Conservation (phyloP, 768 basidiomycete species). For the Lentinula raphanica region DNA sequence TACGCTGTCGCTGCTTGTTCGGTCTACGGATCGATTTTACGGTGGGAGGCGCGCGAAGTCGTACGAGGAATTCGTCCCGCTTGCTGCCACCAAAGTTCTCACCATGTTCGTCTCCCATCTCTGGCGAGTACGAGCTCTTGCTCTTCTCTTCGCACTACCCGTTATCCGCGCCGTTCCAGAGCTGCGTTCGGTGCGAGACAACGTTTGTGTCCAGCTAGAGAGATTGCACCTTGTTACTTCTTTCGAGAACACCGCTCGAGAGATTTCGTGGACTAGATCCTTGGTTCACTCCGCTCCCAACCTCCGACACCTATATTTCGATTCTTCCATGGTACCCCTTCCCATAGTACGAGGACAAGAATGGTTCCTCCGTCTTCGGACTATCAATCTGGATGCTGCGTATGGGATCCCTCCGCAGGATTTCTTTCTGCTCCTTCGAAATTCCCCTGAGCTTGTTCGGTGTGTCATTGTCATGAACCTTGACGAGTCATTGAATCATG, state of each 20-base stretch:
- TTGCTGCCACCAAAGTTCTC: neutral
- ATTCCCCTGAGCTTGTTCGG: neutral
- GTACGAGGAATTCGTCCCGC: neutral
- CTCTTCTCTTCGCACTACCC: neutral
- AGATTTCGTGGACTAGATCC: neutral
- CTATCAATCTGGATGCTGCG: neutral
- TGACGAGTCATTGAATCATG: neutral
- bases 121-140: neutral
- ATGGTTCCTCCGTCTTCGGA: neutral
- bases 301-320: neutral
- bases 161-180: neutral
- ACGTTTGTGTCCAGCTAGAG: neutral
- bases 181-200: neutral
- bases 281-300: neutral
- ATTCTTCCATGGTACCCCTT: neutral
- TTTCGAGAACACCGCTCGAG: neutral
- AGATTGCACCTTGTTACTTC: neutral
- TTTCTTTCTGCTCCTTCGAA: neutral
- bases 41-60: neutral
- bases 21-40: neutral
- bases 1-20: neutral
- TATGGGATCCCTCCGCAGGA: neutral
- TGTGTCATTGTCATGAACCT: neutral
- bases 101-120: neutral
- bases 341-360: neutral